Evolutionary conservation across 2,329 filamentous ascomycete genomes (phyloP).

Genomic region (Ceratocystis lukuohia): DNA sequence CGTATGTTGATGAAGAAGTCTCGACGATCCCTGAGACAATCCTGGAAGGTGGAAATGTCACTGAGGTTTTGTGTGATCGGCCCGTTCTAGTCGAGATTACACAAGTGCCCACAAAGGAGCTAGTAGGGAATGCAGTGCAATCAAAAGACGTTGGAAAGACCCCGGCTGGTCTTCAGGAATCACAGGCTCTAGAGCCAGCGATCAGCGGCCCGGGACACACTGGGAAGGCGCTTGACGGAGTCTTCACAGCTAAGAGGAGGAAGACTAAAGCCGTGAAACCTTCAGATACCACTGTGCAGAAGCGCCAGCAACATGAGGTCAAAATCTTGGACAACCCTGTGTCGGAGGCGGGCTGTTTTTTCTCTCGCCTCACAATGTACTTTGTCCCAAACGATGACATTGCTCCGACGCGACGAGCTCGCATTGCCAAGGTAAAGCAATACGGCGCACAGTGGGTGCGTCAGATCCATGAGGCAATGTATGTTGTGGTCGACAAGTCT

Average conservation of each 20-base stretch:
- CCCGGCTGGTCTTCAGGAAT: no score
- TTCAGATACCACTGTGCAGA: conserved; percentile 18
- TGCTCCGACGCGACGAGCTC: conserved; percentile 49
- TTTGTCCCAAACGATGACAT: conserved; percentile 75
- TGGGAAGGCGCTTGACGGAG: neutral
- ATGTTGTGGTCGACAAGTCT: conserved; percentile 63
- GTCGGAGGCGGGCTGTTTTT: conserved; percentile 42
- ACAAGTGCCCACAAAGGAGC: neutral
- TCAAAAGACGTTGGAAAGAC: neutral
- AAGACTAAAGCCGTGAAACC: neutral
- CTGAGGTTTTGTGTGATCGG: neutral
- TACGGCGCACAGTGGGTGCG: conserved; percentile 62
- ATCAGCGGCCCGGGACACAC: no score
- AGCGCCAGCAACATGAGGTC: conserved; percentile 23
- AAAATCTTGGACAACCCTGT: conserved; percentile 27
- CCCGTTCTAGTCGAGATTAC: neutral
- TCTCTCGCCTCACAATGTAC: conserved; percentile 50
- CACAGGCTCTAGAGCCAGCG: no score
- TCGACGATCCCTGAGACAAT: neutral
- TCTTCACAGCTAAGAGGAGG: neutral
- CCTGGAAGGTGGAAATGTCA: neutral
- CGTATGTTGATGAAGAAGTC: neutral
- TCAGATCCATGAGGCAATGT: conserved; percentile 49
- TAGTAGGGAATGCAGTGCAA: neutral
- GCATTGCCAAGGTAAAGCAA: conserved; percentile 62